Conservation (phyloP, 169 alveolate genomes). For the Neospora caninum region DNA sequence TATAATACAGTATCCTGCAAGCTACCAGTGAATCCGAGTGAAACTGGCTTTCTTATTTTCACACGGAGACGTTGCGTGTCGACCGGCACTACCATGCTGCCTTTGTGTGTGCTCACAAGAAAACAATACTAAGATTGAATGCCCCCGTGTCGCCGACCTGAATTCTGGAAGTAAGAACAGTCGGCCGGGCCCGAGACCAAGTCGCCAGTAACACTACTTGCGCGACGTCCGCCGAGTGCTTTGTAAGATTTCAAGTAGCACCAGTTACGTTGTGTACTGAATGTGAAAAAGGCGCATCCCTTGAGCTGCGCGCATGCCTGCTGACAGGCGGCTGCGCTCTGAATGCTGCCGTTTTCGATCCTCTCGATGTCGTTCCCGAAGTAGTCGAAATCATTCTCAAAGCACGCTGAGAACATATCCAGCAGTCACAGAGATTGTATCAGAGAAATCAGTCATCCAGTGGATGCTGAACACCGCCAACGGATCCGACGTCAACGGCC, state of each 20-base stretch:
- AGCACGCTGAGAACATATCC: not conserved
- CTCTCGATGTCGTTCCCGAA: slow-evolving; percentile 40
- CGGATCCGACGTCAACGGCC: not conserved
- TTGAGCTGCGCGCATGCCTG: not conserved
- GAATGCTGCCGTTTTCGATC: slow-evolving; percentile 43
- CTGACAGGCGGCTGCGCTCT: slow-evolving; percentile 6
- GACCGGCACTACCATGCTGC: too few species aligned
- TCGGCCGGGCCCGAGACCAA: slow-evolving; percentile 24
- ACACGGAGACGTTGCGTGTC: too few species aligned
- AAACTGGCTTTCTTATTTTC: too few species aligned
- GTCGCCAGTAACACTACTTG: not conserved
- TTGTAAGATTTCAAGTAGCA: slow-evolving; percentile 34
- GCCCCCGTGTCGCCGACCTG: not conserved
- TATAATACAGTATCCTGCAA: too few species aligned
- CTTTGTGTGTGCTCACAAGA: too few species aligned
- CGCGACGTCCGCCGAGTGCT: slow-evolving; percentile 1
- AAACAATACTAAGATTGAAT: not conserved
- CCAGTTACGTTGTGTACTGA: not conserved
- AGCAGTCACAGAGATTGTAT: not conserved
- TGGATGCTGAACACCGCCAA: not conserved
- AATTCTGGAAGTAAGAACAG: not conserved
- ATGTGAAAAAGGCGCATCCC: slow-evolving; percentile 45
- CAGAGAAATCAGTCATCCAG: not conserved
- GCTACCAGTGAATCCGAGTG: too few species aligned
- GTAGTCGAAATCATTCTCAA: slow-evolving; percentile 23